phyloP scores from a whole-genome alignment of 768 basidiomycete genomes.

The Dentipellis fragilis region DNA sequence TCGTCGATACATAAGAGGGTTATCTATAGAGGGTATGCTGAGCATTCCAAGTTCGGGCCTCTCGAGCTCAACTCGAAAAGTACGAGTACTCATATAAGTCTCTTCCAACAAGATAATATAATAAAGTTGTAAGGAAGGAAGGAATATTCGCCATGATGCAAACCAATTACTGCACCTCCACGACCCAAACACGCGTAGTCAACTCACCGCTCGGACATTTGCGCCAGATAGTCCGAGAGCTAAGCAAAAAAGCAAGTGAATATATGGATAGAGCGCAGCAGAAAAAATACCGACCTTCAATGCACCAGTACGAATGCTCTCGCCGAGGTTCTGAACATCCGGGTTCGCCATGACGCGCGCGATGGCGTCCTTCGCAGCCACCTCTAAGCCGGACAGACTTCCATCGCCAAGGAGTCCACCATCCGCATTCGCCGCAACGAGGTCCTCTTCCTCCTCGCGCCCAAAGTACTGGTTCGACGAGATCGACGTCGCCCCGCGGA shows the following conservation, averaged over 20 bases:
- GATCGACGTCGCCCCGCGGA: slow-evolving; percentile 88
- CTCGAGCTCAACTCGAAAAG: too few relatives aligned
- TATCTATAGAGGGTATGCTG: too few relatives aligned
- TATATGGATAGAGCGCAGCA: not conserved
- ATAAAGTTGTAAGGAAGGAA: too few relatives aligned
- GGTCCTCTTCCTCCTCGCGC: slow-evolving; percentile 71
- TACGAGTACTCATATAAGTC: too few relatives aligned
- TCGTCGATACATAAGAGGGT: too few relatives aligned
- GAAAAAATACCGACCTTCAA: slow-evolving; percentile 50
- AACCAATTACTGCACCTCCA: too few relatives aligned
- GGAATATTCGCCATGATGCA: too few relatives aligned
- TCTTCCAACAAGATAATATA: too few relatives aligned
- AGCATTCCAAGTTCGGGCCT: too few relatives aligned
- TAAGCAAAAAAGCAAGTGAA: slow-evolving; percentile 8
- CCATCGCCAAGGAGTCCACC: slow-evolving; percentile 44
- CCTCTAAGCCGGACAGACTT: slow-evolving; percentile 43
- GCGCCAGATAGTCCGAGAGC: slow-evolving; percentile 46
- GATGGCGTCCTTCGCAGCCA: slow-evolving; percentile 68
- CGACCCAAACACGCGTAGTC: not conserved
- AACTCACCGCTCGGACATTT: slow-evolving; percentile 43
- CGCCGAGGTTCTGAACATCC: slow-evolving; percentile 79
- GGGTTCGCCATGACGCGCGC: slow-evolving; percentile 69
- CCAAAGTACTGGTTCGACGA: slow-evolving; percentile 97
- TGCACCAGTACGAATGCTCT: slow-evolving; percentile 69
- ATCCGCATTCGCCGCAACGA: slow-evolving; percentile 33